Evolutionary conservation across 176 grass and related monocot genomes (phyloP).

Genomic region (Ananas comosus): DNA sequence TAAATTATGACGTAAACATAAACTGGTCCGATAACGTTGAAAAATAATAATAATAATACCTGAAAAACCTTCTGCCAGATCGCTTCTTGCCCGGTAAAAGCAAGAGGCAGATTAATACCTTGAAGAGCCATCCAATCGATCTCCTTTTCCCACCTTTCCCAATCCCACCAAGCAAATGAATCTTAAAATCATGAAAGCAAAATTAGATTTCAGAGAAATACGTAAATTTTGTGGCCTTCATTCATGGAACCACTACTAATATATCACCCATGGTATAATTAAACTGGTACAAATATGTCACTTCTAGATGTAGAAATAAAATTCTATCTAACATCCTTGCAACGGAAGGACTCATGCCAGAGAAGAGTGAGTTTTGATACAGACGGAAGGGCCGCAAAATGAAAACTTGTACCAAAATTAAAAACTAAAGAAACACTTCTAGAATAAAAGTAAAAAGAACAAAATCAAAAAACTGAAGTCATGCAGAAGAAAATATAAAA

Average conservation of each 20-base stretch:
- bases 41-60: constrained; percentile 16
- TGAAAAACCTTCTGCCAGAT: constrained; percentile 75
- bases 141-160: constrained; percentile 71
- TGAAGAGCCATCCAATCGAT: constrained; percentile 90
- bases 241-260: not conserved
- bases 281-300: too few relatives aligned
- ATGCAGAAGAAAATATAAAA: not conserved
- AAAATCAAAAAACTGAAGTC: not conserved
- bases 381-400: not conserved
- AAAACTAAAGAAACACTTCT: not conserved
- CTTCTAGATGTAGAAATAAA: too few relatives aligned
- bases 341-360: too few relatives aligned
- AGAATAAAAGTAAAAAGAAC: not conserved
- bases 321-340: too few relatives aligned
- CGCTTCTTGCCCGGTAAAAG: constrained; percentile 66
- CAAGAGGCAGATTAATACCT: constrained; percentile 68
- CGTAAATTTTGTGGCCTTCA: not conserved
- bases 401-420: not conserved
- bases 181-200: constrained; percentile 28
- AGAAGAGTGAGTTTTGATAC: too few relatives aligned
- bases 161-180: constrained; percentile 79
- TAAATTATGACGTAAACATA: not conserved
- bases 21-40: not conserved
- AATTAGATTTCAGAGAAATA: constrained; percentile 2
- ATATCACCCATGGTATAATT: not conserved